Conservation (phyloP, 306 rosid genomes). For the apple (Malus domestica) region DNA sequence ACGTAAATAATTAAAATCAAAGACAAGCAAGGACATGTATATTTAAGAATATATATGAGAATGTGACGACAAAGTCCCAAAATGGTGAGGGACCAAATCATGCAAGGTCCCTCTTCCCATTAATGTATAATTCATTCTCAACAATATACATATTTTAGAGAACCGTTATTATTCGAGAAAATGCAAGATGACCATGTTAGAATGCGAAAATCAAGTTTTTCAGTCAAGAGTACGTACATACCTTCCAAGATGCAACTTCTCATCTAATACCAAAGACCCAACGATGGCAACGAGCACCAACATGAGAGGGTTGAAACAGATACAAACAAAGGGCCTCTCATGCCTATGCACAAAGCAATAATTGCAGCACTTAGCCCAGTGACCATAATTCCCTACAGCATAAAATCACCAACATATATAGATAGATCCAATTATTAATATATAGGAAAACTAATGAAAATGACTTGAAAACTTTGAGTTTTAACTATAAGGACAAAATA, state of each 20-base stretch:
- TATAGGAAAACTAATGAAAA: too few relatives aligned
- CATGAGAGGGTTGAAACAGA: constrained; percentile 41
- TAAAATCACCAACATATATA: neutral
- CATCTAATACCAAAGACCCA: constrained; percentile 32
- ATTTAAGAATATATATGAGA: too few relatives aligned
- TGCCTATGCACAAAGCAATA: constrained; percentile 29
- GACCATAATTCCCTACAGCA: constrained; percentile 39
- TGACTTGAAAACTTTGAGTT: too few relatives aligned
- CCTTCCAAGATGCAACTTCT: constrained; percentile 48
- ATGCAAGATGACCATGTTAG: too few relatives aligned
- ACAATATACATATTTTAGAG: too few relatives aligned
- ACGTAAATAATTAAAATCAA: neutral
- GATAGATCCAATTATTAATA: too few relatives aligned
- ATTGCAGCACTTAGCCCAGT: constrained; percentile 24
- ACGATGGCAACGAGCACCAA: constrained; percentile 32
- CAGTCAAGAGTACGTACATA: neutral
- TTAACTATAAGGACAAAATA: too few relatives aligned
- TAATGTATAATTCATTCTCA: too few relatives aligned
- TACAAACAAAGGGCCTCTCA: constrained; percentile 53
- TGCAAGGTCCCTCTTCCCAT: too few relatives aligned
- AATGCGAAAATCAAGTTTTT: neutral
- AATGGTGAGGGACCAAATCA: too few relatives aligned
- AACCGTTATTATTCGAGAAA: neutral
- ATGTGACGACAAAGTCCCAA: too few relatives aligned
- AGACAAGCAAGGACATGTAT: neutral